A percentile compares a stretch with the other conserved stretches of the same genome.
Conservation (phyloP, 371 early-diverging fungal genomes). For the Capillidium rhysosporum region DNA sequence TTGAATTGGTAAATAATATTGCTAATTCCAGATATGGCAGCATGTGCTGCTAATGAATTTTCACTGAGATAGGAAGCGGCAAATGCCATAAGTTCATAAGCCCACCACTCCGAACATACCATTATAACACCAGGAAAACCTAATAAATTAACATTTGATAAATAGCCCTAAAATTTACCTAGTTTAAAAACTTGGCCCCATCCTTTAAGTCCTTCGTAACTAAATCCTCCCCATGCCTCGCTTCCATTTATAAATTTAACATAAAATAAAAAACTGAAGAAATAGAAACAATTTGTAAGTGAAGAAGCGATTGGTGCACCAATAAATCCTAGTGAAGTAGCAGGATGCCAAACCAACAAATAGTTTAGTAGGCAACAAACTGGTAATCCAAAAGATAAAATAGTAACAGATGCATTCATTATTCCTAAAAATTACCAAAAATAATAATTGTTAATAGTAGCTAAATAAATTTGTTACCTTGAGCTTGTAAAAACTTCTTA, state of each 20-base stretch:
- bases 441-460: not conserved
- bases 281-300: conserved; percentile 51
- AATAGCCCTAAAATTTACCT: conserved; percentile 45
- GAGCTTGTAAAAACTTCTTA: conserved; percentile 61
- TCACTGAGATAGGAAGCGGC: conserved; percentile 59
- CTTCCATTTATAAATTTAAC: conserved; percentile 38
- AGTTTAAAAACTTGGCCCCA: conserved; percentile 46
- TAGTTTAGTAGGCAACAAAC: conserved; percentile 55
- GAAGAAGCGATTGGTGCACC: conserved; percentile 70
- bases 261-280: conserved; percentile 34
- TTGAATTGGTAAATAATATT: conserved; percentile 48
- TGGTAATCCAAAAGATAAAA: conserved; percentile 45
- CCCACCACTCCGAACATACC: conserved; percentile 58
- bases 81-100: conserved; percentile 50
- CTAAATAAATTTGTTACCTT: conserved; percentile 15
- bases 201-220: conserved; percentile 32
- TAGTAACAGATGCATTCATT: conserved; percentile 59
- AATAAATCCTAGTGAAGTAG: conserved; percentile 45
- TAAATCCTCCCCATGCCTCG: conserved; percentile 73
- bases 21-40: conserved; percentile 49
- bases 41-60: conserved; percentile 64
- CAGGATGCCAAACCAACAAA: conserved; percentile 44
- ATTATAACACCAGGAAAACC: conserved; percentile 40
- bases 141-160: conserved; percentile 13
- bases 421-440: conserved; percentile 20